These are phyloP conservation scores for Solanum boliviense DNA, from an alignment of 257 asterid genomes.

Conservation along the genomic window DNA sequence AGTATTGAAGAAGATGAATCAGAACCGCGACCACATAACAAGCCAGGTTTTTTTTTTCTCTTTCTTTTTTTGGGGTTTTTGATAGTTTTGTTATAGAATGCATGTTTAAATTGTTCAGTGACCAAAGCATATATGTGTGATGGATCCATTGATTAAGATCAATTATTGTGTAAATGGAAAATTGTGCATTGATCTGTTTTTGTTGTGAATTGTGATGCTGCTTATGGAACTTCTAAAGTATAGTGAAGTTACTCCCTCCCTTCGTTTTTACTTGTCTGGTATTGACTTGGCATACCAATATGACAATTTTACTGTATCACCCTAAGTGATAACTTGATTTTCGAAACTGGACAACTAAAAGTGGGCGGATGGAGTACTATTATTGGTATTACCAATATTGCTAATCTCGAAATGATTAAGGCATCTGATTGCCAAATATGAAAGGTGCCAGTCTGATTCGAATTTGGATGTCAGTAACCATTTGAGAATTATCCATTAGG, in stretches of 20 bases:
- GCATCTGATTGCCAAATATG: not conserved
- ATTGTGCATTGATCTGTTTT: not conserved
- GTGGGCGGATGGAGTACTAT: not conserved
- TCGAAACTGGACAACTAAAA: not conserved
- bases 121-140: not conserved
- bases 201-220: not conserved
- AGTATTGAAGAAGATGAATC: slow-evolving; percentile 57
- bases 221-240: not conserved
- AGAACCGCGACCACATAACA: slow-evolving; percentile 16
- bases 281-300: not conserved
- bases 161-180: not conserved
- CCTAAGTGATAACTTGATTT: not conserved
- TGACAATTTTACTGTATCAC: not conserved
- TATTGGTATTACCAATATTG: not conserved
- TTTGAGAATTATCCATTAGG: not conserved
- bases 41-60: slow-evolving; percentile 17
- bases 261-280: not conserved
- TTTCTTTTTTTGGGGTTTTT: not conserved
- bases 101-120: not conserved
- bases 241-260: not conserved
- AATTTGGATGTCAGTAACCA: not conserved
- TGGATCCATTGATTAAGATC: not conserved
- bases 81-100: not conserved
- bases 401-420: not conserved
- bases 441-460: not conserved